Evolutionary conservation across 2,329 filamentous ascomycete species (phyloP), one percentile per base, ranked within the genome.

Genomic region (Atkinsonella texensis): DNA sequence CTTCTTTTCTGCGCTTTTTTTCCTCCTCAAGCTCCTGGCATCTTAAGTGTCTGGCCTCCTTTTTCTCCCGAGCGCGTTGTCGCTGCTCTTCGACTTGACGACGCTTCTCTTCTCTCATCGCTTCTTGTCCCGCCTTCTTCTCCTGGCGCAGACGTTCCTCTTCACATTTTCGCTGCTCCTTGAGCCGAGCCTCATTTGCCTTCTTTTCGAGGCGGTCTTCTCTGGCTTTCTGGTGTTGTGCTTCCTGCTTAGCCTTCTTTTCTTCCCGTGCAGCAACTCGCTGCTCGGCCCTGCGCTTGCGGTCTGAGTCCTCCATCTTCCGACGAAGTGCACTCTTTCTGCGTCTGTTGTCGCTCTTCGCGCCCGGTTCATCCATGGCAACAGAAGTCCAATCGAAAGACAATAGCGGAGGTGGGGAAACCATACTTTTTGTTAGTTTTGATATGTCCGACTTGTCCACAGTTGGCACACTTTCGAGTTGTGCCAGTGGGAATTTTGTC

Each of bases 391-490:
- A 67, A 63, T 68, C 64, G 62, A 66, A 68, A 28, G 58, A 50
- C 42, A 54, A 51, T 45, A 53, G 56, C 40, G 61, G 57, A 57
- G 63, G 58, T 53, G 62, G 64, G 55, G 61, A 62, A 52, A 53
- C 69, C 76, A 70, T 80, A 93, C 89, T 96, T 97, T 74, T 96
- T 95, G 75, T 97, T 97, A 46, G 91, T 97, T 71, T 96, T 96
- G 75, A 98, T 98, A 64, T 98, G 93, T 33, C 93, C 93, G 51
- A 95, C 86, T 67, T 93, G 87, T 48, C 93, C 93, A 70, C 93
- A 98, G 68, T 96, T 97, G 58, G 93, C 93, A 71, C 93, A 98
- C 73, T 97, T 97, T 61, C 94, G 80, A 35, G 85, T 85, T 52
- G 88, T 94, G 55, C 84, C 82, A 46, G 72, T 77, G 54, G 74